A percentile compares a stretch with the other conserved stretches of the same genome.
Conservation (phyloP, 1,284 basidiomycete genomes). For the Apiotrichum sp. region DNA sequence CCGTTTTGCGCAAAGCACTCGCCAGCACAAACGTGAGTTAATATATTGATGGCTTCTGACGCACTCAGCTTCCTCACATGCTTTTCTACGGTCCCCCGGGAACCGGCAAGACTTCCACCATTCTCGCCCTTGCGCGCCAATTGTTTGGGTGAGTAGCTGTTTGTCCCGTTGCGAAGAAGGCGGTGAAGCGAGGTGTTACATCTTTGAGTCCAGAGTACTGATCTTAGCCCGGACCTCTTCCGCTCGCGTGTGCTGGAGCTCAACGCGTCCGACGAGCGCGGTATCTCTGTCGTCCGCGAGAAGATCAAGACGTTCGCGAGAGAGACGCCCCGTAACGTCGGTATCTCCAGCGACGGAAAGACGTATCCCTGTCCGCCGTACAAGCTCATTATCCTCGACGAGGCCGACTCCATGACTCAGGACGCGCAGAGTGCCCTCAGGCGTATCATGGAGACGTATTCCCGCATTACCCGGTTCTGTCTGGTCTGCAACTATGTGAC, state of each 20-base stretch:
- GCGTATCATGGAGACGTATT: constrained; percentile 98
- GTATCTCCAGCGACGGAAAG: constrained; percentile 67
- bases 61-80: constrained; percentile 90
- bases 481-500: constrained; percentile 99
- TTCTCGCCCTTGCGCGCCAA: constrained; percentile 87
- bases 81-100: constrained; percentile 98
- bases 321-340: constrained; percentile 73
- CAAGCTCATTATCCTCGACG: constrained; percentile 98
- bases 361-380: constrained; percentile 93
- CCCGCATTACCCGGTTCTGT: constrained; percentile 94
- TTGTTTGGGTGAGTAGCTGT: constrained; percentile 78
- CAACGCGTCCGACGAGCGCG: constrained; percentile 97
- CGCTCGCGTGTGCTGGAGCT: constrained; percentile 88
- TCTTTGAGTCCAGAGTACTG: neutral
- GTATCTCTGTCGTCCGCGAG: constrained; percentile 92
- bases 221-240: constrained; percentile 83
- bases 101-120: constrained; percentile 96
- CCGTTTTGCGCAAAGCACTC: constrained; percentile 83
- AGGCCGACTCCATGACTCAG: constrained; percentile 99
- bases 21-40: constrained; percentile 80
- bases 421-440: constrained; percentile 94
- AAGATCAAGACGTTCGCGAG: constrained; percentile 99
- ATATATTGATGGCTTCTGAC: neutral
- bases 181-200: no score
- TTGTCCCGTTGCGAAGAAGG: neutral